Evolutionary conservation across 106 monocot genomes (phyloP), one percentile per base, ranked within the genome.

Genomic region (Vanilla planifolia): DNA sequence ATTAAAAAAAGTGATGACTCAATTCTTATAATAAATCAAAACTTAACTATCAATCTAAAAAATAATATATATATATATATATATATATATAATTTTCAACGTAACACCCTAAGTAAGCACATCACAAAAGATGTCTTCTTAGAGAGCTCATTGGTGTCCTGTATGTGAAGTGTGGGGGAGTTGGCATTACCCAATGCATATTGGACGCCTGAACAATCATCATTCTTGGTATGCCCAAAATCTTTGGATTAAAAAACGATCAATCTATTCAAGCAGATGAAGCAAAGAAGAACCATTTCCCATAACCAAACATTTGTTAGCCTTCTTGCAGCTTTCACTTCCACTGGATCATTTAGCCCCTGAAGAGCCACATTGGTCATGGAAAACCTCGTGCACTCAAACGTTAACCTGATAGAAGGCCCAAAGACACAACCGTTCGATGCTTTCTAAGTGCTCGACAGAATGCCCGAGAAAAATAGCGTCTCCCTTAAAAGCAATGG

Each of bases 191-290:
- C n/a, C n/a, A n/a, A n/a, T n/a, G n/a, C n/a, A n/a, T n/a, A n/a
- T n/a, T n/a, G n/a, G n/a, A n/a, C n/a, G n/a, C 96, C 24, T 96
- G 96, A 91, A 91, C 91, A 58, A 77, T 84, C 17, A 84, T 96
- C 84, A 91, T 96, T 33, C 71, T 79, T 24, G 96, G 86, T 96
- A 90, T 62, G 83, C 87, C 24, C 90, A 71, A 55, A 84, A 79
- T 41, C 84, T 24, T 19, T 69, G 51, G 86, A 77, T 19, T 61
- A 77, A 45, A 79, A 96, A 55, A 91, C 90, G 30, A 67, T 96
- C 14, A 27, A 10, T 26, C 74, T 90, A 43, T 91, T 96, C 44
- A 55, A 56, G n/a, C 73, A 55, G 68, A 96, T 96, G 96, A 96
- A 70, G 45, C 69, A 43, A 30, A 66, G 73, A 17, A 75, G 74